phyloP scores from a whole-genome alignment of 2,329 filamentous ascomycete species.

The Emergomyces orientalis region DNA sequence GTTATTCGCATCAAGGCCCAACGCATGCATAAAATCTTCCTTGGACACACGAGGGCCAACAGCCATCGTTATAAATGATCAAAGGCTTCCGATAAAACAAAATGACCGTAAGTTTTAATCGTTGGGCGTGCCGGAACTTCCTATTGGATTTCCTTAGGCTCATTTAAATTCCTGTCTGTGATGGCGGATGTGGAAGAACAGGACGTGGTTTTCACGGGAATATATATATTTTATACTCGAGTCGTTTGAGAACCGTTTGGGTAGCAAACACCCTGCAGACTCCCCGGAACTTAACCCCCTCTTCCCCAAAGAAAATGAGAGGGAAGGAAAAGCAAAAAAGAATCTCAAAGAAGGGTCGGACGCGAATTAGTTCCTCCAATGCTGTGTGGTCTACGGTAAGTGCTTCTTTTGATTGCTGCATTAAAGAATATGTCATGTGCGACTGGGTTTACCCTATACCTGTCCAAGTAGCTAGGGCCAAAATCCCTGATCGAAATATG shows the following conservation, averaged over 20 bases:
- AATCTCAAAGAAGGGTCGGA: slow-evolving; percentile 5
- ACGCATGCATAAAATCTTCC: slow-evolving; percentile 39
- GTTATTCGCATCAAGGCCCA: slow-evolving; percentile 34
- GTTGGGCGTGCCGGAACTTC: not conserved
- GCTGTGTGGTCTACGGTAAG: slow-evolving; percentile 3
- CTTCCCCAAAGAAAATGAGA: not conserved
- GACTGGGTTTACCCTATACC: slow-evolving; percentile 6
- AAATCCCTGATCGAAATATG: not conserved
- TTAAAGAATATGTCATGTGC: slow-evolving; percentile 10
- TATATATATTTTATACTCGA: slow-evolving; percentile 4
- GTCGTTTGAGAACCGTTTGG: slow-evolving; percentile 5
- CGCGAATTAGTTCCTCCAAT: slow-evolving; percentile 3
- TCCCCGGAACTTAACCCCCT: not conserved
- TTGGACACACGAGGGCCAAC: slow-evolving; percentile 38
- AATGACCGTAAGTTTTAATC: not conserved
- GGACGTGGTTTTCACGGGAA: slow-evolving; percentile 4
- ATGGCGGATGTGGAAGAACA: not conserved
- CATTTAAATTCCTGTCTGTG: not conserved
- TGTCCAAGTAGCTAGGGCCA: not conserved
- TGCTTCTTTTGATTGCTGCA: slow-evolving; percentile 5
- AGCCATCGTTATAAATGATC: slow-evolving; percentile 20
- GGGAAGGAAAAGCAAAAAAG: slow-evolving; percentile 1
- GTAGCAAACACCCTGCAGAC: slow-evolving; percentile 14
- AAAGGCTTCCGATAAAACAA: slow-evolving; percentile 4
- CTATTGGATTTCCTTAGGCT: not conserved